Percentiles rank a stretch among this genome's conserved stretches.
These are phyloP conservation scores for Schizophyllum commune DNA, from an alignment of 1,284 basidiomycete species.

Conservation along the genomic window DNA sequence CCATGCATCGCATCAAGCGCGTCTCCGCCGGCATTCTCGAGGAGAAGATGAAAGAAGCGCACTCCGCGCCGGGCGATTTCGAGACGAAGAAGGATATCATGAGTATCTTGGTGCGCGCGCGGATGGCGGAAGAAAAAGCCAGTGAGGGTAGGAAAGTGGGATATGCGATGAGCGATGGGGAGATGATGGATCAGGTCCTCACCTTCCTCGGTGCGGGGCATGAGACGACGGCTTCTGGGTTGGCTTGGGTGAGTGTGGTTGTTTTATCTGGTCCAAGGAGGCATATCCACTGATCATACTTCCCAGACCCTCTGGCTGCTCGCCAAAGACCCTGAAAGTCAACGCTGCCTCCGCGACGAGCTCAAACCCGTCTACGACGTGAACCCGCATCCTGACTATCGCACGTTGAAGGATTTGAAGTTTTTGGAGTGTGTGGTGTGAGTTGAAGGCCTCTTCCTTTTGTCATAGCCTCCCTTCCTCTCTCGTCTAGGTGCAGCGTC, in stretches of 20 bases:
- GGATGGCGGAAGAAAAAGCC: constrained; percentile 24
- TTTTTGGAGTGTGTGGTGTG: constrained; percentile 44
- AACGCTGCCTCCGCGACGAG: constrained; percentile 36
- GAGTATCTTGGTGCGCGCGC: constrained; percentile 37
- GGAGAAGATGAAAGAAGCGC: constrained; percentile 34
- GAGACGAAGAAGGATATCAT: constrained; percentile 42
- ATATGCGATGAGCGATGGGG: constrained; percentile 36
- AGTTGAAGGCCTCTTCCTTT: no score
- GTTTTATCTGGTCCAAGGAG: neutral
- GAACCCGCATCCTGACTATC: constrained; percentile 33
- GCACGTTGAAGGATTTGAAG: constrained; percentile 35
- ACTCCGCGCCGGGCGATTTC: constrained; percentile 25
- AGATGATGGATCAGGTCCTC: constrained; percentile 43
- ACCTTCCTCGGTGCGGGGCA: constrained; percentile 16
- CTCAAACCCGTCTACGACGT: constrained; percentile 28
- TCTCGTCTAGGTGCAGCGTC: no score
- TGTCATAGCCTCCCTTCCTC: no score
- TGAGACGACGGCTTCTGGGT: constrained; percentile 43
- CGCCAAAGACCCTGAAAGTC: constrained; percentile 26
- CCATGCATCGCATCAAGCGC: constrained; percentile 33
- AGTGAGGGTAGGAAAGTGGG: neutral
- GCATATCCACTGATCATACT: neutral
- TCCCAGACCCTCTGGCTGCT: constrained; percentile 32
- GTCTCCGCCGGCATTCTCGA: constrained; percentile 33
- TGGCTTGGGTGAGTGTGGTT: constrained; percentile 31